A percentile compares a stretch with the other conserved stretches of the same genome.
These are phyloP conservation scores for Candida schatavii DNA, from an alignment of 805 yeast genomes.

Conservation along the genomic window DNA sequence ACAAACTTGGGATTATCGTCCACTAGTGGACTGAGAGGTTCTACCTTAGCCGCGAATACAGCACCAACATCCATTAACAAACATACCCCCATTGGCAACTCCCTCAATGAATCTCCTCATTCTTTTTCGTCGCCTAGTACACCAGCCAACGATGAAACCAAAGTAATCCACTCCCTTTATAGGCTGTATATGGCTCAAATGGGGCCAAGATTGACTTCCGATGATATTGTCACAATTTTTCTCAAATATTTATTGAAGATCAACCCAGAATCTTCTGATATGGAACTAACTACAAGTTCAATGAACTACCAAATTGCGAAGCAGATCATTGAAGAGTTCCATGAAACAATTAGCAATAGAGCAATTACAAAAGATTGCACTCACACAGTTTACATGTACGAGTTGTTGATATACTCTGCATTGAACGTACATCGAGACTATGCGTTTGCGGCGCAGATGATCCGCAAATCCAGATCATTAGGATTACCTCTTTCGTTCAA, in stretches of 20 bases:
- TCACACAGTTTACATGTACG: constrained; percentile 23
- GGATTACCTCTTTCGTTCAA: constrained; percentile 36
- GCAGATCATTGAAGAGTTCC: constrained; percentile 22
- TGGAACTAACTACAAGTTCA: constrained; percentile 14
- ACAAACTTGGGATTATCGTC: background rate
- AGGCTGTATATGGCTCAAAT: background rate
- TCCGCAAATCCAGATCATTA: constrained; percentile 22
- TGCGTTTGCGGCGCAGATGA: constrained; percentile 28
- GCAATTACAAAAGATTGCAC: constrained; percentile 11
- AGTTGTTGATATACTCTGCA: constrained; percentile 29
- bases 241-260: constrained; percentile 23
- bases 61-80: background rate
- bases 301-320: constrained; percentile 24
- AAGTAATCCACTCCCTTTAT: background rate
- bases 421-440: constrained; percentile 32
- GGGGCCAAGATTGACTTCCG: constrained; percentile 4
- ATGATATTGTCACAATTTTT: constrained; percentile 18
- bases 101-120: background rate
- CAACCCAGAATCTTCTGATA: constrained; percentile 14
- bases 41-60: background rate
- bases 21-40: too few species aligned
- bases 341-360: constrained; percentile 10
- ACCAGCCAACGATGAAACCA: background rate
- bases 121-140: too few species aligned
- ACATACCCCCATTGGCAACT: background rate